Evolutionary conservation across 1,284 basidiomycete genomes (phyloP), one percentile per base, ranked within the genome.

Genomic region (Sporisorium graminicola): DNA sequence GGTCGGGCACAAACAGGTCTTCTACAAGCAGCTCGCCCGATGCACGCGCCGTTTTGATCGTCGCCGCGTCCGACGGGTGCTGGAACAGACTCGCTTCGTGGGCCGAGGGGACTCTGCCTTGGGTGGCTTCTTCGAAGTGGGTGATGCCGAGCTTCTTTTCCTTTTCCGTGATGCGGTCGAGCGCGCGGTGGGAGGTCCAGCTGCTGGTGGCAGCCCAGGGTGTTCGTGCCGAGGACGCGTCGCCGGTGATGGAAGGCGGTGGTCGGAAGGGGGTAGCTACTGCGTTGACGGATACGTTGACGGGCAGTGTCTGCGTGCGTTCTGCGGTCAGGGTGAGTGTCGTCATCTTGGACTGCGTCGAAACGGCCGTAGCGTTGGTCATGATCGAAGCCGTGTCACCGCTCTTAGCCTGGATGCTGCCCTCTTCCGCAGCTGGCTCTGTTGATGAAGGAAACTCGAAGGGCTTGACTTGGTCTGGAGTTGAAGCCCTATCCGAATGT

Each of bases 1-100:
- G 82, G 50, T 85, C 83, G 1, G 82, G 77, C 1, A 82, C 65
- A 42, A 85, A 85, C 4, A 84, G 69, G 42, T 78, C 73, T 13
- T 64, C 59, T 9, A 77, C 65, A 3, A 72, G 66, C 9, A 80
- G 55, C 29, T 65, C 66, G 16, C 70, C 67, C 3, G 18, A 18
- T 13, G 54, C 16, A 7, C 63, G 59, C 7, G n/a, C 35, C 0
- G 70, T 74, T 29, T 49, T 60, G 44, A 72, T 65, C 20, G 68
- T 72, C 18, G 62, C 65, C 18, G 47, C 55, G 40, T 72, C 70
- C 24, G 64, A 60, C 14, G 57, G 12, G 7, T 58, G 13, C 5
- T 65, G 47, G 7, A 58, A 59, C 5, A 74, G 40, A 29, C 72
- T 65, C 16, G 65, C 70, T 63, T 79, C 77, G 50, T 58, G 65